phyloP scores from a whole-genome alignment of 805 yeast species.

The Metschnikowia cubensis region DNA sequence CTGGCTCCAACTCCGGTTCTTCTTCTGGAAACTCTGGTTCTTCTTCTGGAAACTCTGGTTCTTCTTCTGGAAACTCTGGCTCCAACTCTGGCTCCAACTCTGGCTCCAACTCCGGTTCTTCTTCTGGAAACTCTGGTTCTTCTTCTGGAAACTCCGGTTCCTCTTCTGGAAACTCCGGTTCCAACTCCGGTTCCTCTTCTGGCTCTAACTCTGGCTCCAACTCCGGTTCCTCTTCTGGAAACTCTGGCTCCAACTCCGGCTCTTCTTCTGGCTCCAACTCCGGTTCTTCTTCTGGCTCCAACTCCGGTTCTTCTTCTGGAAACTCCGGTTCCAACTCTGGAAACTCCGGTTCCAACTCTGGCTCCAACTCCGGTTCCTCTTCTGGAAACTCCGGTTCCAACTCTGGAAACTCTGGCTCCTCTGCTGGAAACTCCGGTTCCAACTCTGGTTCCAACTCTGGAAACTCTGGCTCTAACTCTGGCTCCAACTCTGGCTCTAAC shows the following conservation, averaged over 20 bases:
- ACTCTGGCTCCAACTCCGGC: too few species aligned
- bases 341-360: constrained; percentile 4
- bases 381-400: background rate
- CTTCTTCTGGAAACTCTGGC: constrained; percentile 22
- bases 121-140: background rate
- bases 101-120: background rate
- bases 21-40: constrained; percentile 21
- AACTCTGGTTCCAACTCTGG: background rate
- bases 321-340: background rate
- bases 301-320: background rate
- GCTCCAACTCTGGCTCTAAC: background rate
- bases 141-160: background rate
- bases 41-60: constrained; percentile 5
- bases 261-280: too few species aligned
- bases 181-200: background rate
- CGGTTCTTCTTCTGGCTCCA: too few species aligned
- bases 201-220: background rate
- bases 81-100: constrained; percentile 7
- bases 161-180: background rate
- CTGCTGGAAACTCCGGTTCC: too few species aligned
- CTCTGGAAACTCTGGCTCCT: background rate
- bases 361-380: background rate
- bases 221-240: background rate
- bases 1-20: background rate
- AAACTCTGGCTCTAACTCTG: too few species aligned